phyloP scores from a whole-genome alignment of 768 basidiomycete species.

The Mycena crocata region DNA sequence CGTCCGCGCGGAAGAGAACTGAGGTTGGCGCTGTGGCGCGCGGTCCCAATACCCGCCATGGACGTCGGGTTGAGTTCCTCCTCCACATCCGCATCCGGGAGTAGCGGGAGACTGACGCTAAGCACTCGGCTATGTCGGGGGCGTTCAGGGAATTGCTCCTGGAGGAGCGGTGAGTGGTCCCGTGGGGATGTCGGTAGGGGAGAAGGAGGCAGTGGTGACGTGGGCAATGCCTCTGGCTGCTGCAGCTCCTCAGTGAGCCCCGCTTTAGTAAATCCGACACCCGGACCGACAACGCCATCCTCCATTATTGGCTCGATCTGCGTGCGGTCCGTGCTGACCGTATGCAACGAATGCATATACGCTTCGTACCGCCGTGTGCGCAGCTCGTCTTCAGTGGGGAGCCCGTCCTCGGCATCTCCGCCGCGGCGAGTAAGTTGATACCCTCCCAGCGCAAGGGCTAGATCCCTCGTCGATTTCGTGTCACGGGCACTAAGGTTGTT shows the following conservation, averaged over 20 bases:
- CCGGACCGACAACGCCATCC: not conserved
- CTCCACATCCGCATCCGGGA: conserved; percentile 11
- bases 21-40: conserved; percentile 14
- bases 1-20: conserved; percentile 1
- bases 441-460: conserved; percentile 15
- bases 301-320: conserved; percentile 30
- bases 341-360: conserved; percentile 51
- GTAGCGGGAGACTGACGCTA: conserved; percentile 25
- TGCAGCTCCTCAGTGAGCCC: not conserved
- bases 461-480: conserved; percentile 27
- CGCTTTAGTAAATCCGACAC: not conserved
- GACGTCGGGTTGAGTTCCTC: conserved; percentile 8
- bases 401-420: conserved; percentile 39
- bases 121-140: conserved; percentile 17
- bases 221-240: not conserved
- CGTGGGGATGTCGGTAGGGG: too few species aligned
- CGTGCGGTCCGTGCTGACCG: conserved; percentile 47
- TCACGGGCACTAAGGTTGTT: conserved; percentile 31
- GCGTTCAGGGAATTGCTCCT: conserved; percentile 5
- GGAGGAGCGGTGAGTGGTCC: conserved; percentile 9
- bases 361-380: conserved; percentile 52
- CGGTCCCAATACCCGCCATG: conserved; percentile 29
- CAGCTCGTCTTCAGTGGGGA: conserved; percentile 53
- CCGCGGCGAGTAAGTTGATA: conserved; percentile 33
- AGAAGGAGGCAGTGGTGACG: too few species aligned